Conservation (phyloP, 495 filamentous ascomycete species). For the Wilcoxina mikolae region DNA sequence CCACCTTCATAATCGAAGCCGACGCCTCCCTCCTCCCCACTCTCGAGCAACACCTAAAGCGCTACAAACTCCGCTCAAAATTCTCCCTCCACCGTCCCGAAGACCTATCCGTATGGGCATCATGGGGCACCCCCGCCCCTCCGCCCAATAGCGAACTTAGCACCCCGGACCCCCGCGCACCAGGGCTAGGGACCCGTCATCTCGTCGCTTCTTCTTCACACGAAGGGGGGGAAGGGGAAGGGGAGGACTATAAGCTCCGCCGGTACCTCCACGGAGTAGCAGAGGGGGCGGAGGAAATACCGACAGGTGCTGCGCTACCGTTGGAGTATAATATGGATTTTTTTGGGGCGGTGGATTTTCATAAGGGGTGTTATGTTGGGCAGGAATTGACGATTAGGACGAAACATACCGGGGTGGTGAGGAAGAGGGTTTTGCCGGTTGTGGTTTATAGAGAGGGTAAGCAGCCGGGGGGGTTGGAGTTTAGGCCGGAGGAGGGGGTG, state of each 20-base stretch:
- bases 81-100: conserved; percentile 29
- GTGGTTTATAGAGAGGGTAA: conserved; percentile 72
- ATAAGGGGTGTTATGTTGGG: conserved; percentile 92
- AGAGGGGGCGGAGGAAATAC: conserved; percentile 69
- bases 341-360: conserved; percentile 70
- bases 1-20: conserved; percentile 63
- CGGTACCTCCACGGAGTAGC: conserved; percentile 65
- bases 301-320: conserved; percentile 52
- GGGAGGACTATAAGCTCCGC: conserved; percentile 46
- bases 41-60: conserved; percentile 56
- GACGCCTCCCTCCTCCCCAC: conserved; percentile 47
- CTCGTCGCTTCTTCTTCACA: conserved; percentile 31
- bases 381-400: conserved; percentile 94
- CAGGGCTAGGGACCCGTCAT: conserved; percentile 49
- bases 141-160: conserved; percentile 29
- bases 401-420: conserved; percentile 78
- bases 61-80: conserved; percentile 73
- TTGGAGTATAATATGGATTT: conserved; percentile 76
- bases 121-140: conserved; percentile 39
- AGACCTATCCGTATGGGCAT: conserved; percentile 50
- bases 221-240: conserved; percentile 1
- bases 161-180: conserved; percentile 49
- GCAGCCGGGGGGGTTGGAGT: conserved; percentile 72
- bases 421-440: conserved; percentile 78
- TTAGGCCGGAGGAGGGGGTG: conserved; percentile 35